Evolutionary conservation across 345 rosid species (phyloP).

Genomic region (Clausena lansium): DNA sequence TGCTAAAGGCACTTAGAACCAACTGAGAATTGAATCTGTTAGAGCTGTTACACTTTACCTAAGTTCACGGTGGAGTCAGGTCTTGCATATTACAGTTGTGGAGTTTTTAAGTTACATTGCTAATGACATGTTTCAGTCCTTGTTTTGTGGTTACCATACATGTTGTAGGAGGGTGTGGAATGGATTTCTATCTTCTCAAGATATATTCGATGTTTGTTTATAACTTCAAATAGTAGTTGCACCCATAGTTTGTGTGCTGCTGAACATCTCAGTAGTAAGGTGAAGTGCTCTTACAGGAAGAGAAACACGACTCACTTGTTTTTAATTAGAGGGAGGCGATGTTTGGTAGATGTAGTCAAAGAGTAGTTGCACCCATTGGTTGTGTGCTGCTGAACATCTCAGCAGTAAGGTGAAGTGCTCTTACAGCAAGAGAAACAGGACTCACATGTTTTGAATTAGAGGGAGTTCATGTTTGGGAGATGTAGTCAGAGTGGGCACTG

Average conservation of each 20-base stretch:
- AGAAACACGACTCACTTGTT: not conserved
- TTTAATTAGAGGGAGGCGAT: not conserved
- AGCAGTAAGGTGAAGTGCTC: not conserved
- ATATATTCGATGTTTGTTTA: not conserved
- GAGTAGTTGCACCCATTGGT: not conserved
- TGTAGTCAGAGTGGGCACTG: not conserved
- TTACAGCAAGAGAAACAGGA: not conserved
- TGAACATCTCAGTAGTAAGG: not conserved
- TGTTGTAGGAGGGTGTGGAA: not conserved
- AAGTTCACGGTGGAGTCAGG: not conserved
- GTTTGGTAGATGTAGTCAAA: not conserved
- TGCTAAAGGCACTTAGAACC: not conserved
- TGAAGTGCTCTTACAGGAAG: not conserved
- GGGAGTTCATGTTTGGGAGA: not conserved
- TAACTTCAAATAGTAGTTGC: not conserved
- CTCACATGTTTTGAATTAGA: not conserved
- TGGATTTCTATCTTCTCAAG: not conserved
- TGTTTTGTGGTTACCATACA: not conserved
- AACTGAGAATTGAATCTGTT: not conserved
- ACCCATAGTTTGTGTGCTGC: not conserved
- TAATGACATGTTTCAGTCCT: not conserved
- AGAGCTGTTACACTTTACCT: not conserved
- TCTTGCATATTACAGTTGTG: not conserved
- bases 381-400: not conserved
- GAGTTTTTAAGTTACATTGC: not conserved